Evolutionary conservation across 2,329 filamentous ascomycete species (phyloP).

Genomic region (Pezicula carpinea): DNA sequence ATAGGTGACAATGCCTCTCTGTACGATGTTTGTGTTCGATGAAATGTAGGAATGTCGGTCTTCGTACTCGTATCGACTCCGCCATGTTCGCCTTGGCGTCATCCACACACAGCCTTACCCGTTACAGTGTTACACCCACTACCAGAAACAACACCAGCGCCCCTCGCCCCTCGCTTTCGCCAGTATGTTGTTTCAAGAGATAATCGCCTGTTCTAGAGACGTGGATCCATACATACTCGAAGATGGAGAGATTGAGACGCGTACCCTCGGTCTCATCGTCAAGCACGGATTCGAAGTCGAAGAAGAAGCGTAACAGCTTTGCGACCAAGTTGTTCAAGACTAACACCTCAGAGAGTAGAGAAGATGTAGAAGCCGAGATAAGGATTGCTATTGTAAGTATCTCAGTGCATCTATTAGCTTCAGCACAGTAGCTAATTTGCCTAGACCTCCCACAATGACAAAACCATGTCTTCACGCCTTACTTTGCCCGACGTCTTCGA

Average conservation of each 20-base stretch:
- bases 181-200: not conserved
- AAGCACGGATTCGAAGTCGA: not conserved
- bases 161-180: not conserved
- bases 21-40: too few species aligned
- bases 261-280: not conserved
- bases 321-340: not conserved
- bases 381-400: not conserved
- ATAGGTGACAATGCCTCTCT: too few species aligned
- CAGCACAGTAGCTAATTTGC: not conserved
- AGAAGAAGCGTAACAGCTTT: not conserved
- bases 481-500: constrained; percentile 15
- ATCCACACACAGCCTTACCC: not conserved
- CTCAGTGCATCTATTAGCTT: not conserved
- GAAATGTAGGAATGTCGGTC: too few species aligned
- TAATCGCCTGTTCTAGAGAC: not conserved
- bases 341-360: not conserved
- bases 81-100: too few species aligned
- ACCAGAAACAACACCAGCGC: not conserved
- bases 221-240: not conserved
- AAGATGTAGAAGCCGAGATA: not conserved
- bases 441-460: constrained; percentile 4
- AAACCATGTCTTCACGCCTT: constrained; percentile 14
- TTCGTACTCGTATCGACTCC: too few species aligned
- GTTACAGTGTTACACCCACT: constrained; percentile 1
- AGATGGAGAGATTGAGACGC: not conserved